These are phyloP conservation scores for Erodium maritimum DNA, from an alignment of 345 rosid species.

Conservation along the genomic window DNA sequence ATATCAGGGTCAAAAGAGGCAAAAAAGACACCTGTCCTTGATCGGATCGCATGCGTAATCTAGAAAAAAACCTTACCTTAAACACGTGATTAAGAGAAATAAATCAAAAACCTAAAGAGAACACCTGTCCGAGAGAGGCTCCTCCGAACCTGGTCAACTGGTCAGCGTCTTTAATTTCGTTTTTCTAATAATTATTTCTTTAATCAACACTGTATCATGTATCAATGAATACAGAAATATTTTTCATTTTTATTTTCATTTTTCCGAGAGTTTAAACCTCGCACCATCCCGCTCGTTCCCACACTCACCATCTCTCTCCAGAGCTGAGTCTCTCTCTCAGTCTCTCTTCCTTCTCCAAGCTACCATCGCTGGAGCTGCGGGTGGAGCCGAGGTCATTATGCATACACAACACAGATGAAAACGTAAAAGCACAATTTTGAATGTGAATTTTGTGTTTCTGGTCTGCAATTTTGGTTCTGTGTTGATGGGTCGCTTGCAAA, in stretches of 20 bases:
- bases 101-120: too few species aligned
- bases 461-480: too few species aligned
- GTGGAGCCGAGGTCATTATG: not conserved
- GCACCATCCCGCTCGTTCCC: not conserved
- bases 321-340: not conserved
- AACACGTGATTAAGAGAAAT: too few species aligned
- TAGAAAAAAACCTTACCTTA: too few species aligned
- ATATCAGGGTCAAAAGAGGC: too few species aligned
- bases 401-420: not conserved
- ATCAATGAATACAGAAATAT: too few species aligned
- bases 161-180: not conserved
- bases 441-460: too few species aligned
- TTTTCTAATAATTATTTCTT: too few species aligned
- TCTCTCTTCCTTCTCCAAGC: not conserved
- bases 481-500: not conserved
- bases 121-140: too few species aligned
- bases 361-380: not conserved
- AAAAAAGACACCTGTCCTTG: too few species aligned
- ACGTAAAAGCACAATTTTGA: not conserved
- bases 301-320: not conserved
- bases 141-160: not conserved
- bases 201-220: too few species aligned
- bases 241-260: not conserved
- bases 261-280: not conserved
- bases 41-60: too few species aligned